Base-by-base conservation (phyloP, 441 rosid species). In the Adansonia madagascariensis region DNA sequence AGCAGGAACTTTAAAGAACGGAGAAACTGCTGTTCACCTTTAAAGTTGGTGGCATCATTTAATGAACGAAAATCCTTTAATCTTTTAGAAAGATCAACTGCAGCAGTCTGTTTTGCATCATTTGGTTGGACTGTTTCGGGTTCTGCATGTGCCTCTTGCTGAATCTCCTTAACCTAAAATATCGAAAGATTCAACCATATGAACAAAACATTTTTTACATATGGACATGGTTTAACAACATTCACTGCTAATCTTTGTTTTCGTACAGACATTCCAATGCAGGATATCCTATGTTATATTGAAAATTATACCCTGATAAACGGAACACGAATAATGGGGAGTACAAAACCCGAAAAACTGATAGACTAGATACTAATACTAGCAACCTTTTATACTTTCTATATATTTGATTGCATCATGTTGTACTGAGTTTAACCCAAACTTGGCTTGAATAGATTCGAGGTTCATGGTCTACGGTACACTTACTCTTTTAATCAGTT, bases 11-110 rank as follows among this genome's bases (percentile, higher is more conserved):
- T 35, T 14, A 5, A 39, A n/a, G 3, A 14, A 74, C 44, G 14
- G 43, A 52, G 24, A 64, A 74, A 50, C n/a, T 27, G 27, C 27
- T 8, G 3, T 11, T 80, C 77, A 94, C 99, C 98, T 91, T 92
- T 92, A 73, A 88, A 2, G 84, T 86, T 90, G 68, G 88, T 78
- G 55, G 89, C 94, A 79, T 93, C 96, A 77, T 87, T 91, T 61
- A 70, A 0, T 0, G 92, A 68, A 56, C 81, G 95, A 70, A 93
- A 82, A 80, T 91, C 89, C 71, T 93, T 91, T 14, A 89, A 86
- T 57, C 98, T 86, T 80, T 93, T 93, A 35, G 96, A 92, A 75
- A 95, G 93, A 88, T 90, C 98, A 81, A 87, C 82, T 1, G 93
- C 93, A 20, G 88, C 89, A 74, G 90, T 87, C 86, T 89, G 98